Percentiles rank a stretch among this genome's conserved stretches.
Evolutionary conservation across 805 yeast genomes (phyloP).

Genomic region (Pichia kluyveri): DNA sequence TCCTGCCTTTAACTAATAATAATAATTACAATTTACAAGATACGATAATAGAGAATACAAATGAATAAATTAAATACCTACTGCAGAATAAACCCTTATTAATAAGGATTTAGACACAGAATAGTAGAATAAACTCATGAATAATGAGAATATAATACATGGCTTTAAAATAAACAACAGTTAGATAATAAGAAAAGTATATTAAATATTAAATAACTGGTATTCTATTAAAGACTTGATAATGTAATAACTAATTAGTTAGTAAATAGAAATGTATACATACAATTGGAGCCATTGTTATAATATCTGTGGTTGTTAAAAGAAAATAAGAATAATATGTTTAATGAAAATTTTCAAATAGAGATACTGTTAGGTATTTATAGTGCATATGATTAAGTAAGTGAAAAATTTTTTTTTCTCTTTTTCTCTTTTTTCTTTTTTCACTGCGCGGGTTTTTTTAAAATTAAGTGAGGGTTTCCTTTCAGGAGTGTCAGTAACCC

Average conservation of each 20-base stretch:
- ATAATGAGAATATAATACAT: background rate
- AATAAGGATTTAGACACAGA: slow-evolving; percentile 9
- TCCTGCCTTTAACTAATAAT: background rate
- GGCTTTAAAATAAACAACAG: slow-evolving; percentile 18
- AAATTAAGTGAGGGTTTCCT: no score
- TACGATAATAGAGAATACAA: background rate
- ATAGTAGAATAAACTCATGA: slow-evolving; percentile 12
- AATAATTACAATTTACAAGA: slow-evolving; percentile 5
- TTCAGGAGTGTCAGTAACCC: no score
- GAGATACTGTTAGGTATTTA: no score
- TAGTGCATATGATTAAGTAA: no score
- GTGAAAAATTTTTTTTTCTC: background rate
- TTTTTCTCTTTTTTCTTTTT: no score
- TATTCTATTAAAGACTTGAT: slow-evolving; percentile 18
- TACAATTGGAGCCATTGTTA: slow-evolving; percentile 30
- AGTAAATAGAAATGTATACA: slow-evolving; percentile 11
- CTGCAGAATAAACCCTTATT: slow-evolving; percentile 2
- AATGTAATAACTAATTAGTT: background rate
- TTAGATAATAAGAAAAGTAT: background rate
- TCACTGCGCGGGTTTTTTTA: no score
- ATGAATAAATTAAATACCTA: slow-evolving; percentile 5
- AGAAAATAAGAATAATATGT: background rate
- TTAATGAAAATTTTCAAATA: no score
- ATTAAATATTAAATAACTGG: slow-evolving; percentile 11
- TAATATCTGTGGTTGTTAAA: background rate